Conservation (phyloP, 176 grass and related monocot genomes). For the Dactylis glomerata region DNA sequence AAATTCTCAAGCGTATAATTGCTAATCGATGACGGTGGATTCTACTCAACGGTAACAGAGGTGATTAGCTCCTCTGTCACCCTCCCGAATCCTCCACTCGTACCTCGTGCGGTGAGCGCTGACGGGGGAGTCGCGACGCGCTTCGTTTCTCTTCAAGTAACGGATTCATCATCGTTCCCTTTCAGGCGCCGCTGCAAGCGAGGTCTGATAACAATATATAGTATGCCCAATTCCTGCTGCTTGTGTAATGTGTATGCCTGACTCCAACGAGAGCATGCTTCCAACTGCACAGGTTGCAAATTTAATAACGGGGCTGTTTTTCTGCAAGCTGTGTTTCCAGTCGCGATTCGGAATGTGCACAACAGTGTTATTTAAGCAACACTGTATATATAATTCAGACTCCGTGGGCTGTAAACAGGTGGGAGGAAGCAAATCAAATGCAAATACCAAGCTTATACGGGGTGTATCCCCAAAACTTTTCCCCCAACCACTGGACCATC, state of each 20-base stretch:
- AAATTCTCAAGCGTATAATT: neutral
- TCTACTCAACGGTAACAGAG: neutral
- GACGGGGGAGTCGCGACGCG: neutral
- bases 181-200: neutral
- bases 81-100: neutral
- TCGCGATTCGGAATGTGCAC: neutral
- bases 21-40: neutral
- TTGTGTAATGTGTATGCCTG: constrained; percentile 6
- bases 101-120: neutral
- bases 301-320: neutral
- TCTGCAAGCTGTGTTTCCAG: neutral
- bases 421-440: constrained; percentile 1
- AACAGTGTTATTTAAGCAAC: neutral
- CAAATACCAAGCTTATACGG: constrained; percentile 4
- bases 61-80: neutral
- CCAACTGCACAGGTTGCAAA: neutral
- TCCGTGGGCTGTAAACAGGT: neutral
- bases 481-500: constrained; percentile 30
- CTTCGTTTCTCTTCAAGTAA: constrained; percentile 37
- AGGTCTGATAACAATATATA: neutral
- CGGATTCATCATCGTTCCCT: constrained; percentile 9
- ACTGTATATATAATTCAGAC: too few species aligned
- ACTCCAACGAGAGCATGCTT: constrained; percentile 5
- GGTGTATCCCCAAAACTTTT: constrained; percentile 23
- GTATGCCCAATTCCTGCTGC: neutral